These are phyloP conservation scores for Keqinozyma sinolaborantium DNA, from an alignment of 1,139 yeast species.

Conservation along the genomic window DNA sequence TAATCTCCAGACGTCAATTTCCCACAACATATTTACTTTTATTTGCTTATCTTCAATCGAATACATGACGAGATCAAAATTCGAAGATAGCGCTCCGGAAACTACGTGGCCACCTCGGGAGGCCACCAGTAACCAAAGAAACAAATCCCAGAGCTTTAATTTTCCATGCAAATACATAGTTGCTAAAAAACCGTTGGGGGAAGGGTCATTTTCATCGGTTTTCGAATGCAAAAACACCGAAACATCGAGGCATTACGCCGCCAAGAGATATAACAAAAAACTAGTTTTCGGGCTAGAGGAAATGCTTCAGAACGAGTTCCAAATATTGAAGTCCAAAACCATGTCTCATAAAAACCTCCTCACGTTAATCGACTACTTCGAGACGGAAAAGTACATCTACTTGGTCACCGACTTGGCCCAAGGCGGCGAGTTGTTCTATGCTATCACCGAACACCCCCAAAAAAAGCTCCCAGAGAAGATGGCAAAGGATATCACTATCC, in stretches of 20 bases:
- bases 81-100: too few species aligned
- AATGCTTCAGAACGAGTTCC: slow-evolving; percentile 52
- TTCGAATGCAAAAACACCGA: slow-evolving; percentile 33
- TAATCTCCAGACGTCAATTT: neutral
- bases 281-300: slow-evolving; percentile 32
- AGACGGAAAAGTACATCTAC: slow-evolving; percentile 56
- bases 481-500: slow-evolving; percentile 38
- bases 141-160: slow-evolving; percentile 8
- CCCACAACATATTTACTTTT: too few species aligned
- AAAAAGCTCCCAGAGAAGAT: slow-evolving; percentile 38
- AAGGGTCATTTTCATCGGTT: slow-evolving; percentile 37
- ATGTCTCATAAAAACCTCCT: slow-evolving; percentile 47
- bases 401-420: slow-evolving; percentile 65
- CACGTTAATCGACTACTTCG: slow-evolving; percentile 67
- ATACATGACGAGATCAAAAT: too few species aligned
- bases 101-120: slow-evolving; percentile 16
- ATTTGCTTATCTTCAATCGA: too few species aligned
- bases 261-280: slow-evolving; percentile 31
- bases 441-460: slow-evolving; percentile 41
- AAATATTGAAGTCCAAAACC: slow-evolving; percentile 47
- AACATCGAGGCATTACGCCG: slow-evolving; percentile 36
- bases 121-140: slow-evolving; percentile 11
- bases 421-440: slow-evolving; percentile 69
- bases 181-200: slow-evolving; percentile 28
- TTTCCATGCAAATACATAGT: slow-evolving; percentile 32